A percentile compares a stretch with the other conserved stretches of the same genome.
These are phyloP conservation scores for Candida namnaoensis DNA, from an alignment of 805 yeast species.

Conservation along the genomic window DNA sequence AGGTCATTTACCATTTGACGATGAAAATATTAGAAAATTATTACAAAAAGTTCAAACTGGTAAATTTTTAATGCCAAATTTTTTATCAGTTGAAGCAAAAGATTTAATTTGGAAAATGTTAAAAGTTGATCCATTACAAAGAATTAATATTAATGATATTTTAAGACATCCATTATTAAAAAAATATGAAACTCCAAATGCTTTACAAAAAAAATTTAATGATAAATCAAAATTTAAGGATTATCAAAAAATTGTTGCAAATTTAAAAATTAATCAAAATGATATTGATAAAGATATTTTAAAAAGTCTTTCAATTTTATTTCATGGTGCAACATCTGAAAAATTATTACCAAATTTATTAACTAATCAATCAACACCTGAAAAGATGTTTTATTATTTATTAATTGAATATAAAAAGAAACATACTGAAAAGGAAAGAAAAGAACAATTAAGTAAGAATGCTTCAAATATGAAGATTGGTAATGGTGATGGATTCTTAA, in stretches of 20 bases:
- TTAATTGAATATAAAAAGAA: conserved; percentile 67
- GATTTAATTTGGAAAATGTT: conserved; percentile 79
- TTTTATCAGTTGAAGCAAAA: conserved; percentile 74
- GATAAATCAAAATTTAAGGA: conserved; percentile 22
- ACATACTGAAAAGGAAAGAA: conserved; percentile 26
- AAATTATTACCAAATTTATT: conserved; percentile 44
- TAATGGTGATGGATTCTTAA: conserved; percentile 24
- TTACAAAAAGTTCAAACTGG: conserved; percentile 90
- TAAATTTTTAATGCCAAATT: conserved; percentile 71
- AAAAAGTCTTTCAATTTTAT: conserved; percentile 66
- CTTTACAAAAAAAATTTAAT: conserved; percentile 19
- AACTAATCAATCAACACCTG: conserved; percentile 54
- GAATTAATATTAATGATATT: conserved; percentile 75
- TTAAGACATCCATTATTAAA: conserved; percentile 72
- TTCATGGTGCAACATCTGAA: conserved; percentile 65
- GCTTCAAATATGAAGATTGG: conserved; percentile 12
- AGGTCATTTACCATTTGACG: conserved; percentile 95
- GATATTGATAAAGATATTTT: conserved; percentile 64
- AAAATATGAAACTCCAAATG: conserved; percentile 49
- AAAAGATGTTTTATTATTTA: conserved; percentile 73
- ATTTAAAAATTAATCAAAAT: conserved; percentile 25
- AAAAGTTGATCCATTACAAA: conserved; percentile 67
- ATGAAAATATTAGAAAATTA: conserved; percentile 84
- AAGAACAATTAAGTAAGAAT: conserved; percentile 11
- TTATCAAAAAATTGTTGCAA: conserved; percentile 29